Conservation (phyloP, 306 rosid species). For the Citrullus amarus region DNA sequence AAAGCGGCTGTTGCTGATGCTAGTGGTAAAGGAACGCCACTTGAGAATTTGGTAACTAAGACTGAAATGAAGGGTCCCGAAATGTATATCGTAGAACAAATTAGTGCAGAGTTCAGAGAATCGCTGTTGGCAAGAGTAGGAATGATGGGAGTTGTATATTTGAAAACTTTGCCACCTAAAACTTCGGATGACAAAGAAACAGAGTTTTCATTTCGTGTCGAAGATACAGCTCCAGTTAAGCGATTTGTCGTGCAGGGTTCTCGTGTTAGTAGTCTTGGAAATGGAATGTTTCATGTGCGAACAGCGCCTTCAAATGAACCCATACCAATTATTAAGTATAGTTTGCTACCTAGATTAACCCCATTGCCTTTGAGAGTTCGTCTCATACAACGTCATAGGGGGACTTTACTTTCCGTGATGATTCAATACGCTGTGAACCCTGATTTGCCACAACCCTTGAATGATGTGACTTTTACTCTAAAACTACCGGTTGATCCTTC, state of each 20-base stretch:
- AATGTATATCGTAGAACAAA: conserved; percentile 65
- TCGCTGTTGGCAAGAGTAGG: conserved; percentile 81
- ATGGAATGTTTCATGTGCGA: conserved; percentile 83
- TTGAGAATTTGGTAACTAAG: conserved; percentile 47
- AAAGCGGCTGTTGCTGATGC: conserved; percentile 26
- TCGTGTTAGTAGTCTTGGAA: conserved; percentile 67
- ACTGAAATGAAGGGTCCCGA: conserved; percentile 88
- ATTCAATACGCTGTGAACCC: conserved; percentile 76
- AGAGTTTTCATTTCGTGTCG: conserved; percentile 79
- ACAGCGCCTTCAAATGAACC: conserved; percentile 65
- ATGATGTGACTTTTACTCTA: conserved; percentile 57
- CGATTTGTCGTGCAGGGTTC: conserved; percentile 75
- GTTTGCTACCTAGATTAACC: conserved; percentile 63
- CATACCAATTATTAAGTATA: conserved; percentile 69
- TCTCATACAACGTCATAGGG: conserved; percentile 69
- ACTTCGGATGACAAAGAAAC: conserved; percentile 72
- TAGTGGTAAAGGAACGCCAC: conserved; percentile 40
- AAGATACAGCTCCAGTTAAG: conserved; percentile 60
- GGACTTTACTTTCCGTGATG: conserved; percentile 83
- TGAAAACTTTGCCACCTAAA: conserved; percentile 73
- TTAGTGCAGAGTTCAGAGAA: conserved; percentile 84
- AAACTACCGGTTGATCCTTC: conserved; percentile 82
- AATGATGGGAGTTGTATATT: conserved; percentile 65
- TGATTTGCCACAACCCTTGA: conserved; percentile 61
- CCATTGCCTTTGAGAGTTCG: conserved; percentile 92